Base-by-base conservation (phyloP, 306 rosid genomes). In the Dryas alaskensis region DNA sequence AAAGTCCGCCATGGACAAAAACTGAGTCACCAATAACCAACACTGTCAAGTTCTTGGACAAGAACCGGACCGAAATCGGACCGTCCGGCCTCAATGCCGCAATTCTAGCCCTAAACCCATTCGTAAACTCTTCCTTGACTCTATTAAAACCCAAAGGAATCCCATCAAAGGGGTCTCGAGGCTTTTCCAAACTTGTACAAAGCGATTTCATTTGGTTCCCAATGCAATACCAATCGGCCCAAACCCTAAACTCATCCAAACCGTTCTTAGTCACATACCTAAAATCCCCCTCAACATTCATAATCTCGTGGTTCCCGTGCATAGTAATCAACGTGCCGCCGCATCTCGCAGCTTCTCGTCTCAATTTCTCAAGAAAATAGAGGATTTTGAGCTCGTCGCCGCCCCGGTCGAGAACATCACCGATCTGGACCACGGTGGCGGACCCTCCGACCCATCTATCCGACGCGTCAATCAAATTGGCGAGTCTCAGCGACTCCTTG, bases 291-390 rank as follows among this genome's bases (percentile, higher is more conserved):
- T 87, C 95, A 6, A 88, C 83, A 78, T 94, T 94, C 99, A 94
- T 88, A 71, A 94, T 94, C 83, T 94, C 99, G 79, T 94, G 98
- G 79, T 94, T 94, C 1, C 98, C 97, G 78, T 94, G 83, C 98
- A 94, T 94, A 46, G 95, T 88, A 39, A 94, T 79, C 9, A 94
- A 51, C 17, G 17, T 31, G 2, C 98, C 97, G 47, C 98, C 97
- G 42, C 58, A 58, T 39, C 73, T 72, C 1, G 78, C 88, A 0
- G 97, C 97, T 72, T 94, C 90, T 31, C 97, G 95, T 69, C 76
- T 83, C 31, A 94, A 71, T 70, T 89, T 89, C 85, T 94, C 99
- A 27, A 94, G 86, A 51, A 85, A 81, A 55, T 94, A 94, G 45
- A 91, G 88, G 68, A 91, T 91, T 54, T 84, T 88, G 45, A 94